phyloP scores from a whole-genome alignment of 805 yeast genomes.

The Yamadazyma laniorum region DNA sequence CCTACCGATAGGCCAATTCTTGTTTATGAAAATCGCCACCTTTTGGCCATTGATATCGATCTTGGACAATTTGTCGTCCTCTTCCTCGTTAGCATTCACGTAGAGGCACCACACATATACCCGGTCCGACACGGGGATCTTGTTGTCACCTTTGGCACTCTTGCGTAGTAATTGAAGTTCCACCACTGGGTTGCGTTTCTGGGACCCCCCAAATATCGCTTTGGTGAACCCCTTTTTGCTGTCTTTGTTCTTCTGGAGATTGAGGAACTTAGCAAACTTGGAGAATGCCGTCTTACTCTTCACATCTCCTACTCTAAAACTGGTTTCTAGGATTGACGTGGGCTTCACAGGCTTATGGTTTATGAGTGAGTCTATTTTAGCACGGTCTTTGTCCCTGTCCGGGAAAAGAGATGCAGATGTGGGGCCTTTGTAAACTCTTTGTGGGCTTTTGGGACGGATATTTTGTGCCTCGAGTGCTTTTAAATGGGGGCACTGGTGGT shows the following conservation, averaged over 20 bases:
- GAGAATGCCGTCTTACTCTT: constrained; percentile 24
- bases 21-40: constrained; percentile 46
- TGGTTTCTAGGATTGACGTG: constrained; percentile 22
- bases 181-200: constrained; percentile 15
- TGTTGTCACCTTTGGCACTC: constrained; percentile 52
- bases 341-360: constrained; percentile 18
- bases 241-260: constrained; percentile 20
- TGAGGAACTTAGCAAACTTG: constrained; percentile 27
- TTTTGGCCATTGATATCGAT: constrained; percentile 27
- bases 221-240: constrained; percentile 1
- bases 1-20: constrained; percentile 59
- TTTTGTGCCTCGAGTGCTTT: constrained; percentile 1
- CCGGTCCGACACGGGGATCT: constrained; percentile 43
- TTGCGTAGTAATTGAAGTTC: constrained; percentile 36
- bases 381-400: constrained; percentile 43
- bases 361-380: constrained; percentile 30
- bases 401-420: constrained; percentile 52
- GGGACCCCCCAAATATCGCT: constrained; percentile 2
- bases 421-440: constrained; percentile 5
- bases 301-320: constrained; percentile 29
- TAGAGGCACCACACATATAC: constrained; percentile 49
- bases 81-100: constrained; percentile 25
- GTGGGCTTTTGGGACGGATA: constrained; percentile 13
- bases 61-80: constrained; percentile 21
- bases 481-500: constrained; percentile 31